phyloP scores from a whole-genome alignment of 176 grass and related monocot species.

The Triticum monococcum region DNA sequence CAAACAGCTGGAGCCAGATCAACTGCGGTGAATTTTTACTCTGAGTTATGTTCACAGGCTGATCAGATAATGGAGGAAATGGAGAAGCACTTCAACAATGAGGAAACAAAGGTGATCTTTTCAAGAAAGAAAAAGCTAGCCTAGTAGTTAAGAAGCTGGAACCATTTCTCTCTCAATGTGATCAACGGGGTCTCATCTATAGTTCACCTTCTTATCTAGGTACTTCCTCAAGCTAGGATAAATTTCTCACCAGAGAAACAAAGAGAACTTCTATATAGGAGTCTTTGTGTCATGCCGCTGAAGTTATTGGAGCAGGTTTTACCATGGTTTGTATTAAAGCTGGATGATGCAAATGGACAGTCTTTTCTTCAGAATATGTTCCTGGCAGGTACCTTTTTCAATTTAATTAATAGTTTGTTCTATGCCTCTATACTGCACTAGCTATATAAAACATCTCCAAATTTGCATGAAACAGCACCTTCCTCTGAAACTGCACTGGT shows the following conservation, averaged over 20 bases:
- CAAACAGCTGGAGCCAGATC: constrained; percentile 59
- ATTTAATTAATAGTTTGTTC: constrained; percentile 3
- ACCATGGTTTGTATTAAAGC: constrained; percentile 74
- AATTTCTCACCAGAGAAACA: constrained; percentile 71
- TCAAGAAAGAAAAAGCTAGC: not conserved
- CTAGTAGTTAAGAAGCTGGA: constrained; percentile 5
- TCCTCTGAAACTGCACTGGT: constrained; percentile 71
- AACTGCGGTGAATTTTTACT: constrained; percentile 58
- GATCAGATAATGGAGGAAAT: constrained; percentile 91
- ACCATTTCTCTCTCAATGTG: constrained; percentile 17
- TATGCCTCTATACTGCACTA: not conserved
- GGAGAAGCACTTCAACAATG: constrained; percentile 70
- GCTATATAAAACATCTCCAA: not conserved
- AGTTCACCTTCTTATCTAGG: constrained; percentile 49
- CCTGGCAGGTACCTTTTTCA: constrained; percentile 50
- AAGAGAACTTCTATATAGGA: constrained; percentile 63
- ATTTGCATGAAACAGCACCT: constrained; percentile 54
- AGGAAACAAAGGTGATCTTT: constrained; percentile 70
- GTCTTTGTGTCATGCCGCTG: constrained; percentile 75
- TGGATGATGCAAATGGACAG: constrained; percentile 55
- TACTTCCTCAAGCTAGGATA: constrained; percentile 75
- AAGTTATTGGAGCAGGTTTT: constrained; percentile 72
- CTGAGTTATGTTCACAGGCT: constrained; percentile 80
- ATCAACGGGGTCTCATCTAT: not conserved
- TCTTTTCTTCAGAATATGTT: constrained; percentile 87